phyloP scores from a whole-genome alignment of 2,329 filamentous ascomycete species.

The Nothophaeocryptopus gaeumannii region DNA sequence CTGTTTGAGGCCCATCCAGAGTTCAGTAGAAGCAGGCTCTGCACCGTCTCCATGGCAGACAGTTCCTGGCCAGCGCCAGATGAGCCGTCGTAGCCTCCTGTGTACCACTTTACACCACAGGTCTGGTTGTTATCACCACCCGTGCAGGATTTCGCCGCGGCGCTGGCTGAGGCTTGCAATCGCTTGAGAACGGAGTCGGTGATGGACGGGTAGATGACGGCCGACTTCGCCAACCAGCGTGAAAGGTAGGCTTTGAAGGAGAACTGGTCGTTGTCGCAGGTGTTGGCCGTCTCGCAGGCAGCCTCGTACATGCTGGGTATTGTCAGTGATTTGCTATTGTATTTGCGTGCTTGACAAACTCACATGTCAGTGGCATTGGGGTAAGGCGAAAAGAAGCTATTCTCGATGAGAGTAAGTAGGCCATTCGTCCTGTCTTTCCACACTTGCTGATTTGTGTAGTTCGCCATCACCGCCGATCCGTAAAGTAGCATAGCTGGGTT shows the following conservation, averaged over 20 bases:
- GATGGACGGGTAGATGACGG: constrained; percentile 44
- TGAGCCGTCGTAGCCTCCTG: constrained; percentile 41
- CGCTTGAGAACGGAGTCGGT: constrained; percentile 38
- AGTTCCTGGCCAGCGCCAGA: constrained; percentile 46
- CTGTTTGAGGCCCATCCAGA: constrained; percentile 4
- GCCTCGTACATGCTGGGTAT: constrained; percentile 56
- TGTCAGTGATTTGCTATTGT: constrained; percentile 5
- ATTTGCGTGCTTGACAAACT: not conserved
- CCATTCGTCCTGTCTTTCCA: constrained; percentile 62
- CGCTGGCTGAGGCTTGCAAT: constrained; percentile 42
- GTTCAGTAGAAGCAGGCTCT: constrained; percentile 39
- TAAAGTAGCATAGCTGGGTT: constrained; percentile 56
- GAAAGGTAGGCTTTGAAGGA: constrained; percentile 74
- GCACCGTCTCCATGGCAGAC: constrained; percentile 45
- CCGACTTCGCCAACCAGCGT: constrained; percentile 57
- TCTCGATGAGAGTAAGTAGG: constrained; percentile 52
- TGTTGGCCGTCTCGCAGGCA: constrained; percentile 59
- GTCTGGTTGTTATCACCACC: constrained; percentile 40
- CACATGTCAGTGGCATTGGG: constrained; percentile 49
- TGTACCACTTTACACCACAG: constrained; percentile 49
- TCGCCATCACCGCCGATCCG: constrained; percentile 58
- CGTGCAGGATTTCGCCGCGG: constrained; percentile 44
- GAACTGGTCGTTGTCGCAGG: constrained; percentile 69
- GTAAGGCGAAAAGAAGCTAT: constrained; percentile 54
- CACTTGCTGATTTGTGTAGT: constrained; percentile 43